Percentiles rank a stretch among this genome's conserved stretches.
These are phyloP conservation scores for Ganoderma boninense DNA, from an alignment of 1,284 basidiomycete genomes.

Conservation along the genomic window DNA sequence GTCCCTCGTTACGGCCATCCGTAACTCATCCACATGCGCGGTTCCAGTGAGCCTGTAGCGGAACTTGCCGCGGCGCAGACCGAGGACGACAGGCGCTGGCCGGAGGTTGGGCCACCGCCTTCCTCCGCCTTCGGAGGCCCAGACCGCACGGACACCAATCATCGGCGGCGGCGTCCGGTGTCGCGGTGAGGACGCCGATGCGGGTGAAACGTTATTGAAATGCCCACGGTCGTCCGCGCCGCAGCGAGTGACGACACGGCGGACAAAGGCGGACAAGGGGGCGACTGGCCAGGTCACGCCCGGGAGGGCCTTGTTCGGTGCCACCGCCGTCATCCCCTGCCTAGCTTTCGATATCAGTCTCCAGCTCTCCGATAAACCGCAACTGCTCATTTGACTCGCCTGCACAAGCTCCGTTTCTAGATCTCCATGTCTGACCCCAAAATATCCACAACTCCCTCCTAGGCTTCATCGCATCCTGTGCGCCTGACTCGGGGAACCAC, in stretches of 20 bases:
- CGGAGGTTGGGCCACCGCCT: background rate
- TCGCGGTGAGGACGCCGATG: background rate
- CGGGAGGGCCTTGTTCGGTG: too few species aligned
- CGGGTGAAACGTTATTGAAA: background rate
- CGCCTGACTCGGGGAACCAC: background rate
- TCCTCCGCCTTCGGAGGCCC: background rate
- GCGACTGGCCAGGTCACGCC: too few species aligned
- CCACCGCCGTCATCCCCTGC: background rate
- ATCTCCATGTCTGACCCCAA: background rate
- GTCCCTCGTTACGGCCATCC: constrained; percentile 1
- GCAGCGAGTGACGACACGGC: background rate
- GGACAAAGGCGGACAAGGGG: background rate
- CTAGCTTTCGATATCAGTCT: background rate
- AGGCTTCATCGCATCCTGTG: background rate
- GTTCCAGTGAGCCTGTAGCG: background rate
- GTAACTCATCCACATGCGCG: background rate
- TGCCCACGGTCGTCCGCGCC: background rate
- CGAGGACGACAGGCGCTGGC: background rate
- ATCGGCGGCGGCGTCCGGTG: background rate
- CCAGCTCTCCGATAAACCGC: background rate
- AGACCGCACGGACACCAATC: background rate
- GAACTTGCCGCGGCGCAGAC: constrained; percentile 13
- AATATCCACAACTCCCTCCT: background rate
- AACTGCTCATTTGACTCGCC: background rate
- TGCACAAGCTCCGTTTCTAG: background rate